Conservation (phyloP, 352 stramenopile species). For the Globisporangium barbulae region DNA sequence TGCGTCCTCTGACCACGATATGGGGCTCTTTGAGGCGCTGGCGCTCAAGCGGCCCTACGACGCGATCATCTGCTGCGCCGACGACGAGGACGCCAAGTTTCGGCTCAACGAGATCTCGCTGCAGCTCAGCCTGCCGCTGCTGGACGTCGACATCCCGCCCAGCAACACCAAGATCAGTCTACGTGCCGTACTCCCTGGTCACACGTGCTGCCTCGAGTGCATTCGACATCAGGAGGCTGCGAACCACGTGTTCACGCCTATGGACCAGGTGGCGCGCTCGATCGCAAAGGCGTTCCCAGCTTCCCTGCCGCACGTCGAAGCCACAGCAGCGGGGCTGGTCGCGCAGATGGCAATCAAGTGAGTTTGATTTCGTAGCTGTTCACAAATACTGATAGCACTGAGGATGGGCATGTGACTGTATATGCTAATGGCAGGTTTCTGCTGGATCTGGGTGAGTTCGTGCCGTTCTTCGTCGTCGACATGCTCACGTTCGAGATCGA, state of each 20-base stretch:
- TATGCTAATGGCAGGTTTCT: constrained; percentile 24
- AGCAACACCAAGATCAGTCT: constrained; percentile 25
- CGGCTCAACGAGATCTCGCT: constrained; percentile 34
- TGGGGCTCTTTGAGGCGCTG: constrained; percentile 39
- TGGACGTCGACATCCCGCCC: constrained; percentile 27
- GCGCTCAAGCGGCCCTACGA: constrained; percentile 39
- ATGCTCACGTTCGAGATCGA: constrained; percentile 35
- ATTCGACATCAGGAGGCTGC: constrained; percentile 13
- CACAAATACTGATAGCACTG: neutral
- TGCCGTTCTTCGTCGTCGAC: constrained; percentile 38
- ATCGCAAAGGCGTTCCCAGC: constrained; percentile 36
- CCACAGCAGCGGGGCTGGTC: constrained; percentile 28
- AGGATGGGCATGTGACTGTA: neutral
- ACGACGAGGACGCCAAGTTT: constrained; percentile 21
- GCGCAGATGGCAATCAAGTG: constrained; percentile 36
- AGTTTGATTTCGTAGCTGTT: neutral
- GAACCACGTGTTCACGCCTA: constrained; percentile 4
- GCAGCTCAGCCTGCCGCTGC: constrained; percentile 41
- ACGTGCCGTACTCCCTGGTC: constrained; percentile 29
- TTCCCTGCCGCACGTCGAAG: constrained; percentile 33
- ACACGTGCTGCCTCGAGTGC: constrained; percentile 42
- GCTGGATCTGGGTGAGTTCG: constrained; percentile 32
- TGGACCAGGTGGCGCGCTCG: constrained; percentile 30
- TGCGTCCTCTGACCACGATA: neutral
- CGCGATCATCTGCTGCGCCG: constrained; percentile 30